Evolutionary conservation across 2,329 filamentous ascomycete genomes (phyloP).

Genomic region (Pestalotiopsis sp.): DNA sequence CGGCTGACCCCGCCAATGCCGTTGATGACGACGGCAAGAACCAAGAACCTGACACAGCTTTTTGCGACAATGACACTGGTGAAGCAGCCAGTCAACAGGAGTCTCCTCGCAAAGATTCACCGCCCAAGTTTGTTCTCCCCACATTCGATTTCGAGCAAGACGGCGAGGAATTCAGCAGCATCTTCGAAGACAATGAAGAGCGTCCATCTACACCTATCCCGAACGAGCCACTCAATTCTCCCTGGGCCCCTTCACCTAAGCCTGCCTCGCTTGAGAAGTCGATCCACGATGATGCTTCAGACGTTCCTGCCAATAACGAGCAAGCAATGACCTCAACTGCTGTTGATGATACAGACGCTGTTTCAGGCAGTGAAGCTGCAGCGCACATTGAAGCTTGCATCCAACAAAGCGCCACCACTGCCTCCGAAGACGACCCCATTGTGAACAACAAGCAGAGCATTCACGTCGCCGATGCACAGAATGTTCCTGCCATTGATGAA

Average conservation of each 20-base stretch:
- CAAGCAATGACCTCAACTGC: no score
- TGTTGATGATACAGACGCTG: no score
- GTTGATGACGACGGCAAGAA: no score
- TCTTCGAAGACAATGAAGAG: not conserved
- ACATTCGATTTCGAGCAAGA: not conserved
- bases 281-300: no score
- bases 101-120: not conserved
- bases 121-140: not conserved
- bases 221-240: not conserved
- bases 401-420: no score
- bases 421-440: no score
- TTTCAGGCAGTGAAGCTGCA: no score
- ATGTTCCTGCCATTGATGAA: not conserved
- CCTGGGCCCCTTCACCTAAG: not conserved
- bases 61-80: not conserved
- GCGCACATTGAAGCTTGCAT: no score
- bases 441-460: not conserved
- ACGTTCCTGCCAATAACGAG: no score
- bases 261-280: not conserved
- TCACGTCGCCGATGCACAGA: not conserved
- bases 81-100: not conserved
- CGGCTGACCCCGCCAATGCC: no score
- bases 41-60: no score
- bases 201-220: not conserved
- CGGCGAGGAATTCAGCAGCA: not conserved